phyloP scores from a whole-genome alignment of 2,329 filamentous ascomycete genomes.

The Penicillium sp. region DNA sequence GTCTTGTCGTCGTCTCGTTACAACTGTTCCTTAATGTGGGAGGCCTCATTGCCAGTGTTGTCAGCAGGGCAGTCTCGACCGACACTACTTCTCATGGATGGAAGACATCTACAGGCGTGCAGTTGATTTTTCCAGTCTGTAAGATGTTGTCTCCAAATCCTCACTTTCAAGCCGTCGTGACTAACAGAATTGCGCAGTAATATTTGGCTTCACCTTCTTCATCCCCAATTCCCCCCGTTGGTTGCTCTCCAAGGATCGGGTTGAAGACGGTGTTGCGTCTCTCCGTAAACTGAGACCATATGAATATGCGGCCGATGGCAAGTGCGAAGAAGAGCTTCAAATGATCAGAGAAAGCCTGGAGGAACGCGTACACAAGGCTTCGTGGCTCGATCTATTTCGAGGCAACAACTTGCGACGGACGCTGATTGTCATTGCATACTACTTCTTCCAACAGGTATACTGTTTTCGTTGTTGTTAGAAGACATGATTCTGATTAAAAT shows the following conservation, averaged over 20 bases:
- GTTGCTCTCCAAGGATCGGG: slow-evolving; percentile 22
- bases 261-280: slow-evolving; percentile 56
- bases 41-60: slow-evolving; percentile 14
- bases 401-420: slow-evolving; percentile 18
- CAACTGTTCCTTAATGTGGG: slow-evolving; percentile 18
- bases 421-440: slow-evolving; percentile 16
- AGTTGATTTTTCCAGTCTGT: slow-evolving; percentile 16
- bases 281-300: slow-evolving; percentile 12
- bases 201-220: slow-evolving; percentile 32
- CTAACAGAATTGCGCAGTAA: slow-evolving; percentile 9
- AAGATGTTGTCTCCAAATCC: no score
- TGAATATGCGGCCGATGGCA: not conserved
- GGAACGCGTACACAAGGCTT: slow-evolving; percentile 11
- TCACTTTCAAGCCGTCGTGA: not conserved
- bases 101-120: slow-evolving; percentile 15
- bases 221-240: slow-evolving; percentile 65
- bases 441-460: slow-evolving; percentile 4
- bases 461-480: no score
- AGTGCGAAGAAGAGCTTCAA: not conserved
- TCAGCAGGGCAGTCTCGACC: slow-evolving; percentile 15
- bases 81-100: slow-evolving; percentile 12
- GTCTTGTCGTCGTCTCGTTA: slow-evolving; percentile 20
- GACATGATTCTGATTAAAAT: not conserved
- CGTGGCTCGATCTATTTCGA: slow-evolving; percentile 16
- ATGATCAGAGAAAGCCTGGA: not conserved